Conservation (phyloP, 2,329 filamentous ascomycete species). For the Epichloe elymi region DNA sequence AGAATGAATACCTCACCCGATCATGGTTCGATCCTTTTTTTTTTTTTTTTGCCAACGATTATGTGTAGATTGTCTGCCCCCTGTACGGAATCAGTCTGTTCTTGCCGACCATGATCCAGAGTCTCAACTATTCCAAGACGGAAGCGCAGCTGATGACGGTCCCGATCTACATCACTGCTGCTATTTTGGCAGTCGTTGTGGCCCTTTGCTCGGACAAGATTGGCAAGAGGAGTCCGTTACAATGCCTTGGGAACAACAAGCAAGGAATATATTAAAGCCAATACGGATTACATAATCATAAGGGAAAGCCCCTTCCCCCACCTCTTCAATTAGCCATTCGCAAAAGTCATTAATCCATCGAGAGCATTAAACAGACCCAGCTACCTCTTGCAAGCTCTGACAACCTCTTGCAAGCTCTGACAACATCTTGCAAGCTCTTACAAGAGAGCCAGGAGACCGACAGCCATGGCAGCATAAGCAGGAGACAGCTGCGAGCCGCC, state of each 20-base stretch:
- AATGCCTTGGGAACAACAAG: no score
- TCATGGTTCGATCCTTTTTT: no score
- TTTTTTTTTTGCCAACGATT: not conserved
- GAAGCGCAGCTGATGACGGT: constrained; percentile 53
- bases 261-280: no score
- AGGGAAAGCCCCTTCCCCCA: no score
- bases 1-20: no score
- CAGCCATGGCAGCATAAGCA: constrained; percentile 1
- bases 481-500: constrained; percentile 1
- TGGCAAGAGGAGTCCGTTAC: constrained; percentile 39
- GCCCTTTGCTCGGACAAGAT: constrained; percentile 43
- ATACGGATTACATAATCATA: no score
- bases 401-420: no score
- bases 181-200: constrained; percentile 39
- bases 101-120: constrained; percentile 50
- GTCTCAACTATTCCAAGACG: constrained; percentile 42
- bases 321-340: no score
- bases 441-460: not conserved
- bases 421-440: not conserved
- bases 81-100: constrained; percentile 45
- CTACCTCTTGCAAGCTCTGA: no score
- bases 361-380: no score
- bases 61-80: constrained; percentile 33
- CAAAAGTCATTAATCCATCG: no score
- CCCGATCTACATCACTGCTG: constrained; percentile 46